A percentile compares a stretch with the other conserved stretches of the same genome.
Conservation (phyloP, 371 early-diverging fungal genomes). For the Zychaea mexicana region DNA sequence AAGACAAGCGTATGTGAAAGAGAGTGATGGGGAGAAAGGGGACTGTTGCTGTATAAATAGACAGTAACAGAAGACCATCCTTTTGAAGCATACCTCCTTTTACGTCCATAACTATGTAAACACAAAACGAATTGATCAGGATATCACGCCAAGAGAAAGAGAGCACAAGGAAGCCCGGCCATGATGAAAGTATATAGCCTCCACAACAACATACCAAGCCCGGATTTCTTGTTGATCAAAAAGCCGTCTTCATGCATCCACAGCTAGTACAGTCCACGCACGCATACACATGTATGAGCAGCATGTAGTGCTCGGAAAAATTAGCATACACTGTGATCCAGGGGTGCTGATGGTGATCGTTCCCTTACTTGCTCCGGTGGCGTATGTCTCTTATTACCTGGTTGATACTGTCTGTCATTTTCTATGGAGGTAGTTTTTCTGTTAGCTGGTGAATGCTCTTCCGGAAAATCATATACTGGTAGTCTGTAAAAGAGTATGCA, state of each 20-base stretch:
- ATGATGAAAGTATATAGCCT: not conserved
- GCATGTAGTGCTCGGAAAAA: too few relatives aligned
- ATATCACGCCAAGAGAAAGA: not conserved
- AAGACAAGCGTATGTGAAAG: not conserved
- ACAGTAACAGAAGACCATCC: too few relatives aligned
- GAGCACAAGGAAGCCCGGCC: too few relatives aligned
- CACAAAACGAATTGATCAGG: not conserved
- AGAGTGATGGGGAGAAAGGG: not conserved
- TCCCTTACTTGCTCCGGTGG: too few relatives aligned
- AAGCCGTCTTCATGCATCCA: conserved; percentile 54
- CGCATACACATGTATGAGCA: too few relatives aligned
- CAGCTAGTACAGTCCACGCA: conserved; percentile 16
- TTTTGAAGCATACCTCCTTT: conserved; percentile 40
- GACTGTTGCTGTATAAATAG: too few relatives aligned
- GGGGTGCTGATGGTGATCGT: too few relatives aligned
- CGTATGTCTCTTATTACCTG: conserved; percentile 32
- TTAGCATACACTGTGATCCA: too few relatives aligned
- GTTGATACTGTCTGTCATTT: conserved; percentile 44
- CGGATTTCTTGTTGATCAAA: conserved; percentile 51
- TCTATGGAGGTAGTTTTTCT: conserved; percentile 16
- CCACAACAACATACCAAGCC: conserved; percentile 28
- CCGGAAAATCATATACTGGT: not conserved
- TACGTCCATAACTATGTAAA: conserved; percentile 23
- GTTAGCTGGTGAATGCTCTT: too few relatives aligned
- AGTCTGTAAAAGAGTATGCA: not conserved